Base-by-base conservation (phyloP, 2,329 filamentous ascomycete species). In the Penicillium sp. region DNA sequence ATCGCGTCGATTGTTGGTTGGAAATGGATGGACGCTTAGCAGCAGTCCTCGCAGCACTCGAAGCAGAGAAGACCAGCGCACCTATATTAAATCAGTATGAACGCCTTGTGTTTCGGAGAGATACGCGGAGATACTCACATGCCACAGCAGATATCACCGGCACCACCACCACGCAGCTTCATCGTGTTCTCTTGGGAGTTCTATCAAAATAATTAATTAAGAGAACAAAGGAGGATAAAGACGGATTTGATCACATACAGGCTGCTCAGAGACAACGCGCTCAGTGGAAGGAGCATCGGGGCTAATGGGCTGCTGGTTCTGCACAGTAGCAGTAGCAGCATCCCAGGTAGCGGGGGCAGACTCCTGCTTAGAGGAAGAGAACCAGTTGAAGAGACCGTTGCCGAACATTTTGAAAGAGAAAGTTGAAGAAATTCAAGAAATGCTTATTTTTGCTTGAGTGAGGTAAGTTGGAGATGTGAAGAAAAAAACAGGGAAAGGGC, bases 101-200 rank as follows among this genome's bases (percentile, higher is more conserved):
- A 16, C 25, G 11, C 16, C 23, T 14, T 25, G 5, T n/a, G 14
- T 25, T 31, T 19, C 1, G 46, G 25, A 11, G n/a, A 10, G 19
- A 6, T 4, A 14, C 23, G 16, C 8, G 16, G 10, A 35, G 4
- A 7, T 9, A 65, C 67, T 61, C 63, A 72, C 70, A 72, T 29
- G 62, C 70, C 70, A 49, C 70, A 72, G 63, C 70, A 72, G 29
- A 72, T 44, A 43, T 71, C 67, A 14, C 70, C 68, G 14, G 56
- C 61, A 39, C 66, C 68, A 54, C 69, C 70, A 57, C 70, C 70
- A 26, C 70, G 70, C 26, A 72, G 65, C 42, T 69, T 67, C 64
- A 68, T 61, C 52, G 54, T 53, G 19, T 62, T 60, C 57, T 67
- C 58, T 43, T 66, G 55, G 14, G 60, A 60, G 53, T 56, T 63